Percentiles rank a stretch among this genome's conserved stretches.
phyloP scores from a whole-genome alignment of 2,329 filamentous ascomycete genomes.

The Bipolaris victoriae region DNA sequence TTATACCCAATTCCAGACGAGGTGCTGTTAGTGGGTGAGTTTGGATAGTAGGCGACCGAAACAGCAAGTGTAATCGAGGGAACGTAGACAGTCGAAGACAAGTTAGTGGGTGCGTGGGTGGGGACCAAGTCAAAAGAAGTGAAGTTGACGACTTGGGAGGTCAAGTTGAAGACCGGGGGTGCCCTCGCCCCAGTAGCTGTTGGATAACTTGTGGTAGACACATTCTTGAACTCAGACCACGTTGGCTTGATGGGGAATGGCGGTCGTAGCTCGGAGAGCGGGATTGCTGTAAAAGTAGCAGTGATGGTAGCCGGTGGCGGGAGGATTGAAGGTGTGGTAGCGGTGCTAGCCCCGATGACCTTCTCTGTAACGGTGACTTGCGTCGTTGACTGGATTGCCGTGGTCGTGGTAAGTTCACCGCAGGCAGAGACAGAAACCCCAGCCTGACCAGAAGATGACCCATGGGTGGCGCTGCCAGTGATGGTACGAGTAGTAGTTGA shows the following conservation, averaged over 20 bases:
- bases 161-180: neutral
- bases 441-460: neutral
- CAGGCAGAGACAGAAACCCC: neutral
- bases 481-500: slow-evolving; percentile 24
- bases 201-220: neutral
- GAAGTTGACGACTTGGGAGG: neutral
- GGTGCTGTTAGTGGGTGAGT: neutral
- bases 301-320: neutral
- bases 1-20: slow-evolving; percentile 8
- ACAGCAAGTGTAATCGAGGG: neutral
- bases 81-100: neutral
- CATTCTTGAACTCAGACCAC: neutral
- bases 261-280: neutral
- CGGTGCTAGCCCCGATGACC: neutral
- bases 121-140: neutral
- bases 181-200: neutral
- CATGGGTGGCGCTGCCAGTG: neutral
- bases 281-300: slow-evolving; percentile 5
- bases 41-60: no score
- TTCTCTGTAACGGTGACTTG: slow-evolving; percentile 5
- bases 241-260: neutral
- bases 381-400: slow-evolving; percentile 23
- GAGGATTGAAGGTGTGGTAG: neutral
- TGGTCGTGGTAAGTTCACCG: slow-evolving; percentile 21
- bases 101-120: neutral